Percentiles rank a stretch among this genome's conserved stretches.
These are phyloP conservation scores for Crithidia sp. DNA, from an alignment of 208 protist species.

Conservation along the genomic window DNA sequence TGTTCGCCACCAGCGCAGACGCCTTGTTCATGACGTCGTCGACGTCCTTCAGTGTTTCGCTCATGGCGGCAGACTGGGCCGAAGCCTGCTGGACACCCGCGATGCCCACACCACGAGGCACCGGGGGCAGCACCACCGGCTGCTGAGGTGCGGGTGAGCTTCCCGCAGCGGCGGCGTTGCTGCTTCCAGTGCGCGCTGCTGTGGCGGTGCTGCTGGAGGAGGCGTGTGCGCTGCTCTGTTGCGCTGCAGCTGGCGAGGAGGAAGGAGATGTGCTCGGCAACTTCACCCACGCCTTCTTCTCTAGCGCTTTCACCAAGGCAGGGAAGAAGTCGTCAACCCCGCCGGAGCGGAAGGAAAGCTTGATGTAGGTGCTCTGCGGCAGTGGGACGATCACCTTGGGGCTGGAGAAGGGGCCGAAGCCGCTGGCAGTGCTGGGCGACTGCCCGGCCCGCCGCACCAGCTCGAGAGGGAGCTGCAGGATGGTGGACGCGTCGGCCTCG, in stretches of 20 bases:
- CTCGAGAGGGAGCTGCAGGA: slow-evolving; percentile 63
- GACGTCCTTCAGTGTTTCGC: slow-evolving; percentile 73
- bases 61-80: slow-evolving; percentile 49
- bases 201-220: not conserved
- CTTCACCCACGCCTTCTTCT: slow-evolving; percentile 46
- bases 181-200: not conserved
- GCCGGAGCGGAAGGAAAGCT: slow-evolving; percentile 68
- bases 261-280: not conserved
- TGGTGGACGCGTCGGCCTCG: slow-evolving; percentile 22
- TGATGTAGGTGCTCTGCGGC: slow-evolving; percentile 40
- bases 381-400: slow-evolving; percentile 72
- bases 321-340: slow-evolving; percentile 59
- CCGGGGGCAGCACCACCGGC: not conserved
- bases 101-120: slow-evolving; percentile 71
- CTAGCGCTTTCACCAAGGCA: slow-evolving; percentile 41
- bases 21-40: slow-evolving; percentile 88
- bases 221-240: not conserved
- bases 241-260: slow-evolving; percentile 20
- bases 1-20: slow-evolving; percentile 71
- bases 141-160: not conserved
- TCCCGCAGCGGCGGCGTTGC: not conserved
- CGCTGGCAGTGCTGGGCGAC: slow-evolving; percentile 33
- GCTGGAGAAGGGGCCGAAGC: slow-evolving; percentile 51
- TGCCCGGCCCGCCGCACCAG: slow-evolving; percentile 34
- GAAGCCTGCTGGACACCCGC: slow-evolving; percentile 73